These are phyloP conservation scores for Umbelopsis sp. DNA, from an alignment of 192 early-diverging fungal genomes.

Conservation along the genomic window DNA sequence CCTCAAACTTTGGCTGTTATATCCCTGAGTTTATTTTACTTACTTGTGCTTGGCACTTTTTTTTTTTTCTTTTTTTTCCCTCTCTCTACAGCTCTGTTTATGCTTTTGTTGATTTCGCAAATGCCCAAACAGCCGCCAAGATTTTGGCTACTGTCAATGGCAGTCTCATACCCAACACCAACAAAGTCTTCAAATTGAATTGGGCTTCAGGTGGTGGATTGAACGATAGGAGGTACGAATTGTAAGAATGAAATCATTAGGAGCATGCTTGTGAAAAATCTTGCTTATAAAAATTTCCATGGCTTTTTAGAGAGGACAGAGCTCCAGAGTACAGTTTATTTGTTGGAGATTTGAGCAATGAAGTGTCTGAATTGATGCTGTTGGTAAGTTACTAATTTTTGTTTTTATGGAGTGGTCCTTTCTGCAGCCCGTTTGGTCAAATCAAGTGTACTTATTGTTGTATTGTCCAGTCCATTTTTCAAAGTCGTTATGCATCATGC, in stretches of 20 bases:
- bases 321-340: slow-evolving; percentile 90
- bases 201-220: slow-evolving; percentile 91
- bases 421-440: slow-evolving; percentile 1
- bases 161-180: slow-evolving; percentile 78
- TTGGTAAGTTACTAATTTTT: slow-evolving; percentile 56
- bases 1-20: too few species aligned
- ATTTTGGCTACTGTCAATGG: slow-evolving; percentile 79
- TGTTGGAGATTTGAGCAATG: slow-evolving; percentile 93
- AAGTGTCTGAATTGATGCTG: slow-evolving; percentile 85
- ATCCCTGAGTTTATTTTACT: too few species aligned
- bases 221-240: slow-evolving; percentile 54
- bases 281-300: not conserved
- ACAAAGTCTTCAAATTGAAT: slow-evolving; percentile 88
- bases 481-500: slow-evolving; percentile 81
- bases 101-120: slow-evolving; percentile 90
- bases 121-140: slow-evolving; percentile 66
- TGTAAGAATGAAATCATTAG: not conserved
- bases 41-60: not conserved
- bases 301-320: slow-evolving; percentile 51
- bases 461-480: slow-evolving; percentile 71
- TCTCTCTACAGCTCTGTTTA: slow-evolving; percentile 81
- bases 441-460: too few species aligned
- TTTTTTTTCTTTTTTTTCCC: too few species aligned
- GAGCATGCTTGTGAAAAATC: not conserved
- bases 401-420: not conserved